These are phyloP conservation scores for Trichocomaceae sp. DNA, from an alignment of 2,329 filamentous ascomycete species.

Conservation along the genomic window DNA sequence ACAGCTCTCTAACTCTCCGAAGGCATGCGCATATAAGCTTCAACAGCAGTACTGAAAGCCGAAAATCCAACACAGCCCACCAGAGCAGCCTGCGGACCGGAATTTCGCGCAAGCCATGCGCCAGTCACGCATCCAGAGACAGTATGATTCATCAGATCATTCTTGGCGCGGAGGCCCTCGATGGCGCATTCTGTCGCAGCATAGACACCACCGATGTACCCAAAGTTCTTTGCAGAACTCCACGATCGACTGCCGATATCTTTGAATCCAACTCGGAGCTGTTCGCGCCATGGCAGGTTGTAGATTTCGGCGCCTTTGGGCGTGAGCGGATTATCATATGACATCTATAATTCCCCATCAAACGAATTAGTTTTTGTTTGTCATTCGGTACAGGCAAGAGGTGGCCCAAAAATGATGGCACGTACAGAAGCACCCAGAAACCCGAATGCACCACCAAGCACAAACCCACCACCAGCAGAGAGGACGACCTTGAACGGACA, in stretches of 20 bases:
- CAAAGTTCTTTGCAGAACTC: slow-evolving; percentile 88
- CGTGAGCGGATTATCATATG: slow-evolving; percentile 87
- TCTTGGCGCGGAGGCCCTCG: slow-evolving; percentile 83
- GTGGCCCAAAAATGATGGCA: slow-evolving; percentile 15
- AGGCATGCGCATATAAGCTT: slow-evolving; percentile 80
- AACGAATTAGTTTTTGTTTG: not conserved
- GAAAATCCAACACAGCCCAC: slow-evolving; percentile 91
- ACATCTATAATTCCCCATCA: slow-evolving; percentile 59
- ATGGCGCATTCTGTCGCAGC: slow-evolving; percentile 92
- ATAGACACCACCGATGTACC: slow-evolving; percentile 85
- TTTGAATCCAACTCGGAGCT: slow-evolving; percentile 78
- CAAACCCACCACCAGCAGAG: slow-evolving; percentile 89
- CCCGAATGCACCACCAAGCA: slow-evolving; percentile 86
- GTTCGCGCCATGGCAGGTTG: slow-evolving; percentile 71
- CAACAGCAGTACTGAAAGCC: slow-evolving; percentile 85
- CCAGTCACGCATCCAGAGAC: slow-evolving; percentile 86
- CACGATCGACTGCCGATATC: slow-evolving; percentile 86
- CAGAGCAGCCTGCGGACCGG: slow-evolving; percentile 80
- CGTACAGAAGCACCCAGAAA: slow-evolving; percentile 95
- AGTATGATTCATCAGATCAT: slow-evolving; percentile 83
- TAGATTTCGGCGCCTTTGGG: slow-evolving; percentile 49
- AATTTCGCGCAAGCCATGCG: slow-evolving; percentile 76
- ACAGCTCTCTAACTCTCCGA: slow-evolving; percentile 30
- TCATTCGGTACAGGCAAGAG: slow-evolving; percentile 1
- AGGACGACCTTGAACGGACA: slow-evolving; percentile 84